These are phyloP conservation scores for Nicotiana otophora DNA, from an alignment of 257 asterid species.

Conservation along the genomic window DNA sequence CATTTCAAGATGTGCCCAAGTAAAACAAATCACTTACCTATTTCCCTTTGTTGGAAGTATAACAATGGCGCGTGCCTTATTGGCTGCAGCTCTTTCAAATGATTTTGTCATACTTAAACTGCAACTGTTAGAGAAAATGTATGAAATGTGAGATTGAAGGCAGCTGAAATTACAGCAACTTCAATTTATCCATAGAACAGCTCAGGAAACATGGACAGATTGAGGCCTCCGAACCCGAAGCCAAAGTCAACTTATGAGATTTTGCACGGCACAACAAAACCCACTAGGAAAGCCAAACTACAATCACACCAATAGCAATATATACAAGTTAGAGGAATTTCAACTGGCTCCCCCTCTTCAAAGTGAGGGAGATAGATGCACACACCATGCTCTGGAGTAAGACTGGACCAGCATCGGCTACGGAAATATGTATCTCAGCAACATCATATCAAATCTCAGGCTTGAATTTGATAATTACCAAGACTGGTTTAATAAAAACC, in stretches of 20 bases:
- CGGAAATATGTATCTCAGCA: not conserved
- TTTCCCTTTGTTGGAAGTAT: conserved; percentile 87
- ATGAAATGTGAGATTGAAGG: conserved; percentile 20
- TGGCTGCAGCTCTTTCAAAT: conserved; percentile 95
- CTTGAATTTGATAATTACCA: not conserved
- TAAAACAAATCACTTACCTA: conserved; percentile 39
- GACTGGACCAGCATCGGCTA: not conserved
- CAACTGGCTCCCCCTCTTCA: not conserved
- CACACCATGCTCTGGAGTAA: not conserved
- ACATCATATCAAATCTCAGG: not conserved
- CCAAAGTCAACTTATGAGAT: not conserved
- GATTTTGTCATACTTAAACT: conserved; percentile 85
- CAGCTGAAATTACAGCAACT: not conserved
- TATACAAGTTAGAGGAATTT: not conserved
- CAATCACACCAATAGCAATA: not conserved
- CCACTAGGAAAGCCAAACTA: not conserved
- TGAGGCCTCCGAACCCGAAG: not conserved
- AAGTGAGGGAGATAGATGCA: conserved; percentile 6
- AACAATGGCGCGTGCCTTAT: conserved; percentile 87
- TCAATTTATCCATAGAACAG: not conserved
- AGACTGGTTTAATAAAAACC: not conserved
- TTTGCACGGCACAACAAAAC: not conserved
- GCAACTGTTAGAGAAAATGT: conserved; percentile 61
- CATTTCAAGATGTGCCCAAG: not conserved
- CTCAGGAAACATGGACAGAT: not conserved